phyloP scores from a whole-genome alignment of 257 asterid species.

The Plantago elongata region DNA sequence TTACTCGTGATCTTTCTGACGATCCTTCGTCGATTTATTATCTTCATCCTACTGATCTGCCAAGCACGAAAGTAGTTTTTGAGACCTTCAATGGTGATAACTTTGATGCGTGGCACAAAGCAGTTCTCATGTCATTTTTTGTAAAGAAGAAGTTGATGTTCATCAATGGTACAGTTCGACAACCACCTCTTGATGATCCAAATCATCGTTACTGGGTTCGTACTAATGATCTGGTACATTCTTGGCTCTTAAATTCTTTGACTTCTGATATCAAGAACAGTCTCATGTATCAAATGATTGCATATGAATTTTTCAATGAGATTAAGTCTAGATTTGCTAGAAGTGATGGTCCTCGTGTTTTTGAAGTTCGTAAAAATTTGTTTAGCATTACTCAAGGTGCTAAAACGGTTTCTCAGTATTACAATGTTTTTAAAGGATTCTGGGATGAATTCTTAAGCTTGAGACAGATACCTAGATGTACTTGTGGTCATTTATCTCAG shows the following conservation, averaged over 20 bases:
- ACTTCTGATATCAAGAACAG: background rate
- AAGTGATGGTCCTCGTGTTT: background rate
- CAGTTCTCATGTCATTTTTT: background rate
- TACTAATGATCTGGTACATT: background rate
- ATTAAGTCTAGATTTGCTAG: background rate
- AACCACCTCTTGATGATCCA: background rate
- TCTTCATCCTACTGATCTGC: background rate
- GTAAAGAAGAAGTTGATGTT: too few species aligned
- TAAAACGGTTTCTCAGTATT: background rate
- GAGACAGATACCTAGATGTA: background rate
- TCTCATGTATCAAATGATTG: too few species aligned
- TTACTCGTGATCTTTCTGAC: background rate
- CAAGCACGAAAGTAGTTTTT: background rate
- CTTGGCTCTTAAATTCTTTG: background rate
- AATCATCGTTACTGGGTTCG: background rate
- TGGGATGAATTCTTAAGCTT: background rate
- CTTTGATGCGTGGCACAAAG: background rate
- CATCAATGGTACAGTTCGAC: background rate
- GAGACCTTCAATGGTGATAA: background rate
- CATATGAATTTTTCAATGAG: too few species aligned
- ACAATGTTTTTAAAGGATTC: too few species aligned
- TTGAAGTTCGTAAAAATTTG: too few species aligned
- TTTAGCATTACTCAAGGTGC: background rate
- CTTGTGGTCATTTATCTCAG: background rate
- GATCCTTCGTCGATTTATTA: background rate